Evolutionary conservation across 2,329 filamentous ascomycete species (phyloP).

Genomic region (Coniochaeta ligniaria): DNA sequence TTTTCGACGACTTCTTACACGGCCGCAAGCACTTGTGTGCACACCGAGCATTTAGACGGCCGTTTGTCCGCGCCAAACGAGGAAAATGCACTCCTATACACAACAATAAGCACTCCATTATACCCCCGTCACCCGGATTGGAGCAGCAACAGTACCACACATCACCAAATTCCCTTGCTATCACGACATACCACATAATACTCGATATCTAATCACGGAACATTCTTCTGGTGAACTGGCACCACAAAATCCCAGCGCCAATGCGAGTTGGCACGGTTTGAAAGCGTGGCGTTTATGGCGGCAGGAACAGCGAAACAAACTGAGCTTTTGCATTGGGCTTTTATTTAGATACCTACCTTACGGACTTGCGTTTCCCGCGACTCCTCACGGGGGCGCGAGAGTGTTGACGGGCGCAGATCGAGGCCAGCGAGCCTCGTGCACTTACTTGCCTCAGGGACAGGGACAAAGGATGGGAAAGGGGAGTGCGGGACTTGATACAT

Average conservation of each 20-base stretch:
- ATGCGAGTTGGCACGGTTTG: neutral
- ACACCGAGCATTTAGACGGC: neutral
- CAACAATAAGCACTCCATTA: neutral
- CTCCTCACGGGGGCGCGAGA: neutral
- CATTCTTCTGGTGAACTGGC: neutral
- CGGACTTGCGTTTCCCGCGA: neutral
- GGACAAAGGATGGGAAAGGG: neutral
- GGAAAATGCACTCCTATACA: neutral
- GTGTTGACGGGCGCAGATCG: neutral
- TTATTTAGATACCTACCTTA: neutral
- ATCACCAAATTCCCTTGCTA: neutral
- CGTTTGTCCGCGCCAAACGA: neutral
- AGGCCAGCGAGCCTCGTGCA: neutral
- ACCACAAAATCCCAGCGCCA: neutral
- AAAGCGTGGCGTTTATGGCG: neutral
- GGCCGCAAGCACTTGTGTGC: neutral
- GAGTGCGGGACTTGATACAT: neutral
- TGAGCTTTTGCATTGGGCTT: neutral
- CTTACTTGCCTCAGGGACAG: neutral
- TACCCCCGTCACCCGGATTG: neutral
- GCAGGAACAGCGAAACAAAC: neutral
- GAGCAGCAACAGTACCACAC: neutral
- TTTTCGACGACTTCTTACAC: neutral
- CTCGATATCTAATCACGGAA: neutral
- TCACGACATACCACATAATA: neutral